Evolutionary conservation across 306 rosid species (phyloP).

Genomic region (Glycyrrhiza uralensis): DNA sequence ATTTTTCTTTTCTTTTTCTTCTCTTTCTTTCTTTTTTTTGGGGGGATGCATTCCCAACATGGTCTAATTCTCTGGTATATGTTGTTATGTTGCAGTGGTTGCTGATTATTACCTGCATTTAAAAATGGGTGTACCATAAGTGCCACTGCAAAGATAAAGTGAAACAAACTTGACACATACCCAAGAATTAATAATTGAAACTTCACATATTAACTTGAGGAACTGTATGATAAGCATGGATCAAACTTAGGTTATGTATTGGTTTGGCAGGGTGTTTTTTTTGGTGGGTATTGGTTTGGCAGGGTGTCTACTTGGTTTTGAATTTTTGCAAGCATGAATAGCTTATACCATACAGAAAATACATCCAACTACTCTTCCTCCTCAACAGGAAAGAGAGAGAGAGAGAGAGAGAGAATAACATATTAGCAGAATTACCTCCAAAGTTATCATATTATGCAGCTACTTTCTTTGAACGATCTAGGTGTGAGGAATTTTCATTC

Average conservation of each 20-base stretch:
- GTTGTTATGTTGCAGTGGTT: slow-evolving; percentile 4
- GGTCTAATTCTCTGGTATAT: not conserved
- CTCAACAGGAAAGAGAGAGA: not conserved
- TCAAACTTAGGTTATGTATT: not conserved
- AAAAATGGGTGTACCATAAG: too few species aligned
- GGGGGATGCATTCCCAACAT: not conserved
- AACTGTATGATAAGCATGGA: not conserved
- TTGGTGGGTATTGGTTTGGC: not conserved
- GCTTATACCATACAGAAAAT: slow-evolving; percentile 11
- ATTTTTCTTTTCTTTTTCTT: not conserved
- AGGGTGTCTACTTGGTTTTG: not conserved
- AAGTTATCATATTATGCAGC: slow-evolving; percentile 28
- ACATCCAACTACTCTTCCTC: not conserved
- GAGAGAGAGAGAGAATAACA: not conserved
- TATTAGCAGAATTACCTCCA: slow-evolving; percentile 22
- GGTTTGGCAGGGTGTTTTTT: not conserved
- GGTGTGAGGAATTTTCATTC: slow-evolving; percentile 16
- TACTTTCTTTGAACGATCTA: slow-evolving; percentile 35
- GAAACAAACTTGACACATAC: too few species aligned
- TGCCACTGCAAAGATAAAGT: too few species aligned
- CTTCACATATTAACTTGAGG: not conserved
- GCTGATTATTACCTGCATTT: slow-evolving; percentile 27
- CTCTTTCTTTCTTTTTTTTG: not conserved
- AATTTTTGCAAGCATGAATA: not conserved
- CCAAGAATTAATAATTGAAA: too few species aligned